phyloP scores from a whole-genome alignment of 2,329 filamentous ascomycete species.

The Colletotrichum sp. region DNA sequence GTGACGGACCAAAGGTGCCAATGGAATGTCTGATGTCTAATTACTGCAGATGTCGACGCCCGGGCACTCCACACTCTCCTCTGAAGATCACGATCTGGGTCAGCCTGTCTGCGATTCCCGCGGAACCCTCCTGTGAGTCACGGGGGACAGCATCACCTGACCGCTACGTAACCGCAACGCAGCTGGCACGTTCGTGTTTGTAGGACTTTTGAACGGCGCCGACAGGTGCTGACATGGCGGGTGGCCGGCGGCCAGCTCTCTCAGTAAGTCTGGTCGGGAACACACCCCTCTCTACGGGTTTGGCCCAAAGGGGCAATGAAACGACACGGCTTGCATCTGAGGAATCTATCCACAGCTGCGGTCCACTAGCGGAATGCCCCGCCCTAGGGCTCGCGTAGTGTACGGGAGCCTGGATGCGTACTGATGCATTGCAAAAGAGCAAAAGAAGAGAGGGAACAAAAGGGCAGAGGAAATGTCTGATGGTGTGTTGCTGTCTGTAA shows the following conservation, averaged over 20 bases:
- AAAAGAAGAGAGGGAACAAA: not conserved
- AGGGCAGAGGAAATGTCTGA: not conserved
- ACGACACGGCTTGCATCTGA: slow-evolving; percentile 7
- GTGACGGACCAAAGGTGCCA: not conserved
- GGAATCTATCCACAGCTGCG: not conserved
- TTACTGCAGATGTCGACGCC: not conserved
- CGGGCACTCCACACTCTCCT: not conserved
- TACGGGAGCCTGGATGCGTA: not conserved
- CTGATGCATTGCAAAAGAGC: not conserved
- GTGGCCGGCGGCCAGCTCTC: slow-evolving; percentile 16
- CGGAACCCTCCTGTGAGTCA: not conserved
- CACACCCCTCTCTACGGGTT: not conserved
- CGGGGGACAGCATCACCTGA: not conserved
- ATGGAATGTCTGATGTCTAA: slow-evolving; percentile 9
- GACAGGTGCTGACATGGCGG: slow-evolving; percentile 8
- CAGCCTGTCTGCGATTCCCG: not conserved
- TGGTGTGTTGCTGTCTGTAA: not conserved
- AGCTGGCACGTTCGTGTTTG: not conserved
- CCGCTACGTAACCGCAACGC: not conserved
- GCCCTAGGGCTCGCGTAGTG: slow-evolving; percentile 9
- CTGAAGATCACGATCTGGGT: slow-evolving; percentile 7
- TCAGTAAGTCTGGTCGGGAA: not conserved
- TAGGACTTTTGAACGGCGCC: not conserved
- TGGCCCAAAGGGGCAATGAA: slow-evolving; percentile 17
- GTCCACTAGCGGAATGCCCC: slow-evolving; percentile 3